phyloP scores from a whole-genome alignment of 176 grass and related monocot genomes.

The Triticum urartu region DNA sequence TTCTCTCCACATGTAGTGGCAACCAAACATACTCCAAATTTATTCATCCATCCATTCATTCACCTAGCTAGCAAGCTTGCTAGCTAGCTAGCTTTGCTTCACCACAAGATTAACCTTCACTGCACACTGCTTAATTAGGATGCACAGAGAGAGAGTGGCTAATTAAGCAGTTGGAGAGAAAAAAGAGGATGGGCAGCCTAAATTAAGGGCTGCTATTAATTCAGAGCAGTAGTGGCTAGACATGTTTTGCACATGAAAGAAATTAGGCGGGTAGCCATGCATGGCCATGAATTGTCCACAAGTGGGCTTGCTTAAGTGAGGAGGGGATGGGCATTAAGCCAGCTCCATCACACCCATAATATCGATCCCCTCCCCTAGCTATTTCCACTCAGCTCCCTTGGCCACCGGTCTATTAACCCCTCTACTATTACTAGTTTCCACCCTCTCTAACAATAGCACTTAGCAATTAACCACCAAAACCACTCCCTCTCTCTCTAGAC shows the following conservation, averaged over 20 bases:
- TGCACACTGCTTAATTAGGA: constrained; percentile 1
- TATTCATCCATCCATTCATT: neutral
- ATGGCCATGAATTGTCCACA: constrained; percentile 27
- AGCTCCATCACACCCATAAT: constrained; percentile 24
- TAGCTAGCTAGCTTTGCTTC: neutral
- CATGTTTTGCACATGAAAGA: constrained; percentile 45
- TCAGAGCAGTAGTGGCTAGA: neutral
- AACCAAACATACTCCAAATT: neutral
- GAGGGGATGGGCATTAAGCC: constrained; percentile 9
- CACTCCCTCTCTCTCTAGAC: neutral
- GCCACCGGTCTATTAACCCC: constrained; percentile 33
- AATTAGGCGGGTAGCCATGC: neutral
- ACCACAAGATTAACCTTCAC: neutral
- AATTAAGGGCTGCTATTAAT: constrained; percentile 36
- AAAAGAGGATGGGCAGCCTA: neutral
- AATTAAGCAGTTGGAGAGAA: constrained; percentile 7
- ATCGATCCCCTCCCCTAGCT: neutral
- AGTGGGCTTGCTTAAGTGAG: neutral
- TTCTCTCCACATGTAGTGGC: neutral
- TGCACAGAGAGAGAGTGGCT: neutral
- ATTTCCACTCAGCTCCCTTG: constrained; percentile 33
- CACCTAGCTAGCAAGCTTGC: neutral
- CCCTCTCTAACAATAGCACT: constrained; percentile 47
- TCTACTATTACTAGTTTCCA: constrained; percentile 9
- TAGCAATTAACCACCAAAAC: constrained; percentile 31